phyloP scores from a whole-genome alignment of 768 basidiomycete genomes.

The Amyloporia xantha region DNA sequence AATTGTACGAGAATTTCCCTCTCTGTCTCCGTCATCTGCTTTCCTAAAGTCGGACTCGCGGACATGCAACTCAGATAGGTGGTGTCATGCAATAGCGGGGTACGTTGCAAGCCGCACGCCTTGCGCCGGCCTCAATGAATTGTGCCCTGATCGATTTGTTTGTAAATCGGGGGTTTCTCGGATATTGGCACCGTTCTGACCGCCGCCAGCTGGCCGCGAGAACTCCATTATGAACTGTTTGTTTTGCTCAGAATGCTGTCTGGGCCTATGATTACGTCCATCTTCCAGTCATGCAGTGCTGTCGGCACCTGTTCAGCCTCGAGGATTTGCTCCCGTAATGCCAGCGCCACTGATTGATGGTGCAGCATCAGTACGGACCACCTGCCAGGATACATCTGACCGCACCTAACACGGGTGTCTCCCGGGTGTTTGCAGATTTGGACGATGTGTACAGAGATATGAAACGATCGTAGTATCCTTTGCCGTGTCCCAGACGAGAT shows the following conservation, averaged over 20 bases:
- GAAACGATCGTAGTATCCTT: slow-evolving; percentile 79
- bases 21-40: neutral
- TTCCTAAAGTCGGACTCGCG: no score
- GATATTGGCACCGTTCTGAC: neutral
- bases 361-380: slow-evolving; percentile 6
- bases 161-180: slow-evolving; percentile 8
- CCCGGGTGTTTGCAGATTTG: slow-evolving; percentile 27
- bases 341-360: slow-evolving; percentile 47
- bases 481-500: slow-evolving; percentile 74
- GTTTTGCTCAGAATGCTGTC: slow-evolving; percentile 27
- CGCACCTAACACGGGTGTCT: slow-evolving; percentile 55
- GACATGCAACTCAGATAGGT: slow-evolving; percentile 5
- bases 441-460: slow-evolving; percentile 43
- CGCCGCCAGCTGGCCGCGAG: neutral
- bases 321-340: slow-evolving; percentile 57
- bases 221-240: neutral
- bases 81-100: slow-evolving; percentile 13
- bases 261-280: slow-evolving; percentile 55
- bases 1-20: slow-evolving; percentile 16
- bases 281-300: slow-evolving; percentile 51
- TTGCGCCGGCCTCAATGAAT: neutral
- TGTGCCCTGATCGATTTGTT: neutral
- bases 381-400: slow-evolving; percentile 7
- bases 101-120: neutral
- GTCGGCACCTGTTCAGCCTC: slow-evolving; percentile 46